These are phyloP conservation scores for Rheum nobile DNA, from an alignment of 148 eudicot genomes.

Conservation along the genomic window DNA sequence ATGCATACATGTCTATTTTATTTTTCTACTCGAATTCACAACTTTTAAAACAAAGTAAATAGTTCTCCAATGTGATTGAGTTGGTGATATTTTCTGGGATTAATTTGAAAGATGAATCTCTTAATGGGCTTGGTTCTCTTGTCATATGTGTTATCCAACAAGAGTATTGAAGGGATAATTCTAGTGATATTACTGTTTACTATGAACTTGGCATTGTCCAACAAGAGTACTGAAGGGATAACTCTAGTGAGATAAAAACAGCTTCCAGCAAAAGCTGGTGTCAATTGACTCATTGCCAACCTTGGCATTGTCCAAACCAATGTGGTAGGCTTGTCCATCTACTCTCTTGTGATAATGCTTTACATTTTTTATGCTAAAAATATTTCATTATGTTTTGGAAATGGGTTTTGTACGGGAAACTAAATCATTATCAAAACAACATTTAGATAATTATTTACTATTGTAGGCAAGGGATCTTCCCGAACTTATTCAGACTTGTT, in stretches of 20 bases:
- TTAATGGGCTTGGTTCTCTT: background rate
- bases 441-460: background rate
- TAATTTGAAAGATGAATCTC: background rate
- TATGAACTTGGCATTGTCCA: background rate
- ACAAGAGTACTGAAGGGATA: no score
- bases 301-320: slow-evolving; percentile 96
- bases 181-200: background rate
- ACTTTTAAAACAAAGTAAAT: background rate
- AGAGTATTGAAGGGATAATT: background rate
- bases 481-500: slow-evolving; percentile 61
- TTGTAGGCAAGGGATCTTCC: slow-evolving; percentile 97
- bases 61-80: background rate
- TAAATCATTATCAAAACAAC: background rate
- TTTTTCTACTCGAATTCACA: background rate
- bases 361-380: background rate
- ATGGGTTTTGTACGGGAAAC: background rate
- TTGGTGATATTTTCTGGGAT: background rate
- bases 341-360: background rate
- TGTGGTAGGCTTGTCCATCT: slow-evolving; percentile 54
- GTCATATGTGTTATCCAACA: background rate
- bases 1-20: background rate
- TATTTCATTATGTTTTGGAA: background rate
- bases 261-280: slow-evolving; percentile 80
- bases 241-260: slow-evolving; percentile 49
- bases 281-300: slow-evolving; percentile 64